phyloP scores from a whole-genome alignment of 106 monocot genomes.

The Platanthera zijinensis region DNA sequence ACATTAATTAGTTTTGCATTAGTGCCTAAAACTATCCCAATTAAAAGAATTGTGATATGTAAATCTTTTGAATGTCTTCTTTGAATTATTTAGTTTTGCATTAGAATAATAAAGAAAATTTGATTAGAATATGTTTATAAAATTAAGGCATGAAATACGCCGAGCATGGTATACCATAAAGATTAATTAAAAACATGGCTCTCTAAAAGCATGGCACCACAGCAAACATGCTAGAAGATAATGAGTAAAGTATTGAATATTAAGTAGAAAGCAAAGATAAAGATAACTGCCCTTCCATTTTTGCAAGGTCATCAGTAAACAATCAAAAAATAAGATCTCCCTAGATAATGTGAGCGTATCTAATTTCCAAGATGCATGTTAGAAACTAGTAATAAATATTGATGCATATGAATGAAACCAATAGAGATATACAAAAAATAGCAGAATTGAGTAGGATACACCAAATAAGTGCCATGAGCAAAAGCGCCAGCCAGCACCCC shows the following conservation, averaged over 20 bases:
- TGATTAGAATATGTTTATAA: not conserved
- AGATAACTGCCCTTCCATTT: no score
- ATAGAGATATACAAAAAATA: not conserved
- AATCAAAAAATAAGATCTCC: not conserved
- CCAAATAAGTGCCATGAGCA: conserved; percentile 78
- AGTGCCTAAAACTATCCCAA: no score
- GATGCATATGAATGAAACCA: not conserved
- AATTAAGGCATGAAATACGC: not conserved
- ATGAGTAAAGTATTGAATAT: not conserved
- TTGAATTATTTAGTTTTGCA: no score
- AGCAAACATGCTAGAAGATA: not conserved
- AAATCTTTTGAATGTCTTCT: no score
- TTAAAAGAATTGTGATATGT: no score
- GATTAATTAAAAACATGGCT: not conserved
- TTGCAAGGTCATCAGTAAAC: not conserved
- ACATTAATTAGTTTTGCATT: no score
- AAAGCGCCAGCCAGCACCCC: conserved; percentile 83
- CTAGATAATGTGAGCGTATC: not conserved
- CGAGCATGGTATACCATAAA: not conserved
- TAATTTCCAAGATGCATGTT: not conserved
- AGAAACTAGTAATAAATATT: not conserved
- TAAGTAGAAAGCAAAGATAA: not conserved
- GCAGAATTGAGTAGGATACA: conserved; percentile 63
- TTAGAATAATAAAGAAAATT: no score
- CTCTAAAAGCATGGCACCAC: not conserved